Evolutionary conservation across 2,329 filamentous ascomycete species (phyloP).

Genomic region (Didymella sp.): DNA sequence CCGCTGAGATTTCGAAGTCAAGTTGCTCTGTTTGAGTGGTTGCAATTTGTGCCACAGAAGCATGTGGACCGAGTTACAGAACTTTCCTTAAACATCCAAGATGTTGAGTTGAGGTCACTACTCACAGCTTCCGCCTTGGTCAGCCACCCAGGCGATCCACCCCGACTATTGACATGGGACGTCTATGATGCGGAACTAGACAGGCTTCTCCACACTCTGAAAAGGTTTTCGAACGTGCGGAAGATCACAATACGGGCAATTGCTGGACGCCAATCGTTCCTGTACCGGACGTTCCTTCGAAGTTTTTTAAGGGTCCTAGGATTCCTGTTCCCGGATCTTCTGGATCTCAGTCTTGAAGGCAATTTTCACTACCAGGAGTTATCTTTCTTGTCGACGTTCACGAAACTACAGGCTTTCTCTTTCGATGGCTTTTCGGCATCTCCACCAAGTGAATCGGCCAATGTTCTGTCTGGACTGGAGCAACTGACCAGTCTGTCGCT

Average conservation of each 20-base stretch:
- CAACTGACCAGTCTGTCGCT: slow-evolving; percentile 32
- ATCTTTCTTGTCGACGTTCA: slow-evolving; percentile 25
- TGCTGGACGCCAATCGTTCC: slow-evolving; percentile 28
- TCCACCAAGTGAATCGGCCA: slow-evolving; percentile 24
- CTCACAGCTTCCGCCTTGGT: slow-evolving; percentile 17
- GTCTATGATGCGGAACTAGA: slow-evolving; percentile 37
- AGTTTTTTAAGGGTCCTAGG: slow-evolving; percentile 26
- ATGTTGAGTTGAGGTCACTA: slow-evolving; percentile 38
- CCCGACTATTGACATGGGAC: slow-evolving; percentile 31
- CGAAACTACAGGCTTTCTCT: slow-evolving; percentile 29
- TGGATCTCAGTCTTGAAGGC: slow-evolving; percentile 32
- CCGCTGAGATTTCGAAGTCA: slow-evolving; percentile 37
- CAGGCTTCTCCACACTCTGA: slow-evolving; percentile 23
- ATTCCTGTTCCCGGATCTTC: slow-evolving; percentile 25
- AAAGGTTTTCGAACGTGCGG: slow-evolving; percentile 28
- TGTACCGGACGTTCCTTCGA: slow-evolving; percentile 37
- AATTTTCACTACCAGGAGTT: slow-evolving; percentile 36
- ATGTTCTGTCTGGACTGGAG: slow-evolving; percentile 29
- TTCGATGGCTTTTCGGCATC: slow-evolving; percentile 39
- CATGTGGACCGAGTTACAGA: slow-evolving; percentile 29
- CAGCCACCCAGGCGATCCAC: slow-evolving; percentile 3
- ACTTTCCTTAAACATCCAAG: slow-evolving; percentile 34
- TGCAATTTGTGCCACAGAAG: slow-evolving; percentile 22
- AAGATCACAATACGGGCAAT: slow-evolving; percentile 30
- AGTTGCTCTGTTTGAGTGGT: slow-evolving; percentile 32